A percentile compares a stretch with the other conserved stretches of the same genome.
These are phyloP conservation scores for Protomyces inouyei DNA, from an alignment of 1,139 yeast genomes.

Conservation along the genomic window DNA sequence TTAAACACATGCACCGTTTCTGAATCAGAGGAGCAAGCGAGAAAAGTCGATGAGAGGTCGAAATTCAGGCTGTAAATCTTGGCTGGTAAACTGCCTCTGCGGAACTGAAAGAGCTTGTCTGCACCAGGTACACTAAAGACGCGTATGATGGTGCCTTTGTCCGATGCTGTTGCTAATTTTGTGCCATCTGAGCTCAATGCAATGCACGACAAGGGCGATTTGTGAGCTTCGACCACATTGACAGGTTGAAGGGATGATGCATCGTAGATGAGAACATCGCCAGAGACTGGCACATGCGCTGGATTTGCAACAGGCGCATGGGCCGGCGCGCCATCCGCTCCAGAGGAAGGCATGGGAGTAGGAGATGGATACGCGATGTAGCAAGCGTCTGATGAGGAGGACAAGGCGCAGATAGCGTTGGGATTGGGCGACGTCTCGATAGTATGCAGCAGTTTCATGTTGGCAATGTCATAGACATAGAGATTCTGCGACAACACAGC, in stretches of 20 bases:
- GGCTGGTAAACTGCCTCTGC: slow-evolving; percentile 87
- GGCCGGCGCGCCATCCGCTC: slow-evolving; percentile 27
- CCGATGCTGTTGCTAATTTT: slow-evolving; percentile 86
- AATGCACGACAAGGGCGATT: slow-evolving; percentile 73
- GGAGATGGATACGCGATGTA: slow-evolving; percentile 88
- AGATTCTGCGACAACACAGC: slow-evolving; percentile 80
- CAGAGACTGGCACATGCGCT: slow-evolving; percentile 46
- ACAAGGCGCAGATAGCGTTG: slow-evolving; percentile 52
- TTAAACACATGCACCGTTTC: slow-evolving; percentile 91
- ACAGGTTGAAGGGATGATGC: slow-evolving; percentile 72
- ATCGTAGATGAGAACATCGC: slow-evolving; percentile 86
- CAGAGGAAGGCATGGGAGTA: slow-evolving; percentile 34
- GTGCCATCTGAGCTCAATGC: slow-evolving; percentile 76
- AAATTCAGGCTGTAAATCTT: slow-evolving; percentile 78
- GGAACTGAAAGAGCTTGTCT: slow-evolving; percentile 74
- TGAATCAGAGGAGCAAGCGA: slow-evolving; percentile 83
- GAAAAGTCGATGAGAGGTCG: slow-evolving; percentile 65
- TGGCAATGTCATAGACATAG: slow-evolving; percentile 79
- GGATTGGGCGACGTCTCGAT: slow-evolving; percentile 77
- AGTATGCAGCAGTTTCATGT: slow-evolving; percentile 82
- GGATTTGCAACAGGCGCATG: slow-evolving; percentile 27
- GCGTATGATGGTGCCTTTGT: slow-evolving; percentile 87
- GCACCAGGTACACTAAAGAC: slow-evolving; percentile 84
- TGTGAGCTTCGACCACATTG: slow-evolving; percentile 90
- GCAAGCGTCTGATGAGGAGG: slow-evolving; percentile 60